These are phyloP conservation scores for Alternaria sp. DNA, from an alignment of 2,329 filamentous ascomycete genomes.

Conservation along the genomic window DNA sequence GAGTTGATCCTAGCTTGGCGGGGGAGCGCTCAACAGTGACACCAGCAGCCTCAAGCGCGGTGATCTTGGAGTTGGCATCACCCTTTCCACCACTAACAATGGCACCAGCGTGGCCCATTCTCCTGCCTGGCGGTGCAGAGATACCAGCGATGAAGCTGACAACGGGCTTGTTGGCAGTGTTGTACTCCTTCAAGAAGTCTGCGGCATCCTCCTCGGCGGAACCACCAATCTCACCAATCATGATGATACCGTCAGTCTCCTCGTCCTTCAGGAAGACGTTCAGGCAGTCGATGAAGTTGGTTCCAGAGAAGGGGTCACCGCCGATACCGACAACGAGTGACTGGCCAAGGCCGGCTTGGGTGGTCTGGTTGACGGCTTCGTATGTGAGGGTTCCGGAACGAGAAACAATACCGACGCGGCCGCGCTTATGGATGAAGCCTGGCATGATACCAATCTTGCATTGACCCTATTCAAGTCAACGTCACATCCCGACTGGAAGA, in stretches of 20 bases:
- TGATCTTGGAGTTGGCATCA: constrained; percentile 97
- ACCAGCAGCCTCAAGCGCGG: constrained; percentile 88
- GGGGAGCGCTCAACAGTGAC: constrained; percentile 88
- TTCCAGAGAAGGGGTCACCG: constrained; percentile 97
- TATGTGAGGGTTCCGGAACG: constrained; percentile 98
- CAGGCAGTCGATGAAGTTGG: constrained; percentile 99
- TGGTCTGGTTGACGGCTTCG: constrained; percentile 99
- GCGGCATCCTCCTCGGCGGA: constrained; percentile 97
- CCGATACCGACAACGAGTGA: constrained; percentile 98
- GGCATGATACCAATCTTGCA: constrained; percentile 99
- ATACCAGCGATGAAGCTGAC: constrained; percentile 99
- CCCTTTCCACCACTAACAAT: constrained; percentile 98
- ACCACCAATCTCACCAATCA: constrained; percentile 99
- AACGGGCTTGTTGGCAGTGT: constrained; percentile 92
- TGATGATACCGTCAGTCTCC: constrained; percentile 99
- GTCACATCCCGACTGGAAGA: background rate
- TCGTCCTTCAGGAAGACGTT: constrained; percentile 94
- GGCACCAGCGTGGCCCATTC: constrained; percentile 98
- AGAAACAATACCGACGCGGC: constrained; percentile 97
- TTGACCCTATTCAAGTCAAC: constrained; percentile 69
- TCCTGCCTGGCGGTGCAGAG: constrained; percentile 90
- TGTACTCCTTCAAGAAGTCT: constrained; percentile 91
- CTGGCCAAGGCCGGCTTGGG: constrained; percentile 93
- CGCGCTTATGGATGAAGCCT: constrained; percentile 99
- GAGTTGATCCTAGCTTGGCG: constrained; percentile 87